Evolutionary conservation across 768 basidiomycete genomes (phyloP), one percentile per base, ranked within the genome.

Genomic region (Kwoniella sp.): DNA sequence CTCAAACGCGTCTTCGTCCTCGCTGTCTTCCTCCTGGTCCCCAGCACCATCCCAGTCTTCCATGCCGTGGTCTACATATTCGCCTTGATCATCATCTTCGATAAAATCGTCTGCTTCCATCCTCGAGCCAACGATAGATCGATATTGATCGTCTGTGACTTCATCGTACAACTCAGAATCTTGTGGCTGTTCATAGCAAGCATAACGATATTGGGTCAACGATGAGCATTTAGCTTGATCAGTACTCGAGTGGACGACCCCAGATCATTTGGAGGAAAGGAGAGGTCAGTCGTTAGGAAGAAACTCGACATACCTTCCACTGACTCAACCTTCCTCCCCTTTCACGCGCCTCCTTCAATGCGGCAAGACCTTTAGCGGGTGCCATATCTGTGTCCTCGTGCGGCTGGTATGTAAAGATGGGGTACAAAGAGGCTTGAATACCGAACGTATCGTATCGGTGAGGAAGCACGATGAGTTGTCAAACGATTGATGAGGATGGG

Each of bases 51-150:
- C 86, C 88, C 91, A 97, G 73, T 95, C 93, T 63, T 98, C 96
- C 87, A 92, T 88, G 4, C 96, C 96, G 75, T 96, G 91, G 82
- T 99, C 96, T 78, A 89, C 88, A 72, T 99, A 98, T 5, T 92
- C 96, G 15, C 83, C 85, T 0, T 89, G 85, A 26, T 92, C 92
- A 81, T 98, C 96, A 73, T 98, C 96, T 37, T 90, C 88, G 21
- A 98, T 91, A 66, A 99, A 99, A 78, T 99, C 96, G 68, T 97
- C 92, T 69, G 83, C 83, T 63, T 90, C 88, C 7, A 96, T 83
- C 19, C 96, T 84, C 0, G 88, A 87, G 59, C 85, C 85, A 4
- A 99, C 96, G 59, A 99, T 89, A 21, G 84, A 83, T 69, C 85
- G 86, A 79, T 98, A 99, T 70, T 92, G 88, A 10, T 90, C 90